phyloP scores from a whole-genome alignment of 202 grass and related monocot genomes.

The Schoenoplectus triqueter region DNA sequence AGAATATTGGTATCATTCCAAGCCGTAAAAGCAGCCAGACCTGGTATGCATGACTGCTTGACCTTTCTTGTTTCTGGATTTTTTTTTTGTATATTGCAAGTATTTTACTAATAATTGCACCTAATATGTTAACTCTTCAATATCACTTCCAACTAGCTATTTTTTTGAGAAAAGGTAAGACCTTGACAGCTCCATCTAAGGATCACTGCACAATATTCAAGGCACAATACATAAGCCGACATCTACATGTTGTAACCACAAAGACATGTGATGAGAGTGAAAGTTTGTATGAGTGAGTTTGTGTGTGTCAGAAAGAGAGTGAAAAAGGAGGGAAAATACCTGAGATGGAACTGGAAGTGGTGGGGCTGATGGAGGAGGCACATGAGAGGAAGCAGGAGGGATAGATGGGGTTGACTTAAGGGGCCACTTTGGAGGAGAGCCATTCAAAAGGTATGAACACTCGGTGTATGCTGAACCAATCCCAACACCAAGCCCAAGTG shows the following conservation, averaged over 20 bases:
- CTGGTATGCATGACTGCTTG: not conserved
- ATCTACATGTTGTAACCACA: not conserved
- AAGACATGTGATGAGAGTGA: not conserved
- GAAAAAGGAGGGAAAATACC: conserved; percentile 42
- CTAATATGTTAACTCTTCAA: not conserved
- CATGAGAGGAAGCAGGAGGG: conserved; percentile 39
- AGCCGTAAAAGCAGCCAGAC: not conserved
- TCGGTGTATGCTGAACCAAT: conserved; percentile 89
- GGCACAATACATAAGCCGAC: not conserved
- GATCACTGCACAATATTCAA: too few species aligned
- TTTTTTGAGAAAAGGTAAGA: not conserved
- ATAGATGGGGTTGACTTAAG: conserved; percentile 49
- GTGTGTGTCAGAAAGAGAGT: too few species aligned
- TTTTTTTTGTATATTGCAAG: not conserved
- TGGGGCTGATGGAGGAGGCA: not conserved
- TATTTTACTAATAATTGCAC: not conserved
- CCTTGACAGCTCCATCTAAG: not conserved
- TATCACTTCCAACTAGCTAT: conserved; percentile 3
- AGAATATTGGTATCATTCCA: not conserved
- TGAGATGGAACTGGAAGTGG: conserved; percentile 38
- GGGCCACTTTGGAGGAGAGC: conserved; percentile 68
- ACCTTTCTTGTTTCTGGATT: not conserved
- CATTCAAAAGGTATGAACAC: conserved; percentile 86
- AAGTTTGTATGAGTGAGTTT: not conserved
- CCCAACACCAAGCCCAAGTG: conserved; percentile 87